Base-by-base conservation (phyloP, 2,329 filamentous ascomycete species). In the Aspergillus sp. region DNA sequence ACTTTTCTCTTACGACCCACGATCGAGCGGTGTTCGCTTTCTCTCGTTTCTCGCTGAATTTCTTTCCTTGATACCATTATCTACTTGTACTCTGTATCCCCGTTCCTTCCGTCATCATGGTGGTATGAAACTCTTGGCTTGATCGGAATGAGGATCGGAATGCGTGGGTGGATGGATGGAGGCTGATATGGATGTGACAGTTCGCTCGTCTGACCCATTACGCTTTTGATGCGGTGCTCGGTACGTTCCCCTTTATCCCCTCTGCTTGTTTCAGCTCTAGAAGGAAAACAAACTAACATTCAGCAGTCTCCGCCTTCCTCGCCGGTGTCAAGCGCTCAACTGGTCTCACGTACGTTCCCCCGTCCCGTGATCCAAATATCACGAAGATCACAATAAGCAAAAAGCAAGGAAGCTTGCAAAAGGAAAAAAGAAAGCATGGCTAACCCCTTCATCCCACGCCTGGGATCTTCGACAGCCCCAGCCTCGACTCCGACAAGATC, bases 261-360 rank as follows among this genome's bases (percentile, higher is more conserved):
- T 50, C 35, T 38, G 33, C 30, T 12, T 32, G 30, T 33, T 30
- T 12, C 10, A 30, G 10, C 5, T 22, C 5, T 4, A 22, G 20
- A 30, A 30, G 10, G 12, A 30, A 41, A 3, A 19, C 7, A 20
- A 20, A 7, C 20, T 41, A 38, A 38, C 13, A 7, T 13, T 53
- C 15, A 38, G 51, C 51, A 94, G 88, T 98, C 70, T 98, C 93
- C 63, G 88, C 93, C 54, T 91, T 97, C 69, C 84, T 98, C 58
- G 93, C 93, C 35, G 93, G 93, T 63, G 90, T 98, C 77, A 94
- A 95, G 76, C 89, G 93, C 60, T 96, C 91, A 56, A 97, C 93
- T 53, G 93, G 93, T 64, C 79, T 98, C 74, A 96, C 90, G 93
- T 98, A 87, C 81, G 88, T 86, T 59, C 49, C 51, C 55, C 49